These are phyloP conservation scores for Verticillium nubilum DNA, from an alignment of 2,329 filamentous ascomycete species.

Conservation along the genomic window DNA sequence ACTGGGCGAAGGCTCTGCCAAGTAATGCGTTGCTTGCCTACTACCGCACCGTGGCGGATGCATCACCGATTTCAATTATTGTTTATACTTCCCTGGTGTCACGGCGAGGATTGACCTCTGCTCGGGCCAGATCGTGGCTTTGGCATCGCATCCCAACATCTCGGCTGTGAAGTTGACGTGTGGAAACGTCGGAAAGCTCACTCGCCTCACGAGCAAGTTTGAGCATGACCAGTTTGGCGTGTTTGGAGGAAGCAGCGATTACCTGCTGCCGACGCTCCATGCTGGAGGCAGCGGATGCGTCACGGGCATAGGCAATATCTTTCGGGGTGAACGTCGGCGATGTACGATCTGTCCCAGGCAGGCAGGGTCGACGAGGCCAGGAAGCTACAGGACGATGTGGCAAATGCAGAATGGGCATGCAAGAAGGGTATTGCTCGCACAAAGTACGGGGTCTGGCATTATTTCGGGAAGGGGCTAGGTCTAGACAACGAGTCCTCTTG, in stretches of 20 bases:
- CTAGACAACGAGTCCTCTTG: slow-evolving; percentile 28
- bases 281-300: slow-evolving; percentile 35
- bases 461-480: slow-evolving; percentile 30
- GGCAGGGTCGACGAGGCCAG: slow-evolving; percentile 31
- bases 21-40: slow-evolving; percentile 52
- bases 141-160: slow-evolving; percentile 57
- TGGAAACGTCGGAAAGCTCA: slow-evolving; percentile 56
- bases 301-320: slow-evolving; percentile 40
- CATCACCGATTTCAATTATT: slow-evolving; percentile 25
- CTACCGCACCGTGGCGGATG: slow-evolving; percentile 57
- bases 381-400: slow-evolving; percentile 33
- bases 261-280: slow-evolving; percentile 32
- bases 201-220: slow-evolving; percentile 33
- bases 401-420: slow-evolving; percentile 43
- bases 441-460: slow-evolving; percentile 39
- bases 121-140: slow-evolving; percentile 14
- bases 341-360: slow-evolving; percentile 34
- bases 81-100: slow-evolving; percentile 18
- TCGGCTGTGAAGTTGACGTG: slow-evolving; percentile 46
- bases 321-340: slow-evolving; percentile 31
- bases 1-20: slow-evolving; percentile 58
- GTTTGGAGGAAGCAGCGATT: slow-evolving; percentile 37
- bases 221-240: slow-evolving; percentile 32
- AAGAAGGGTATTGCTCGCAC: slow-evolving; percentile 41
- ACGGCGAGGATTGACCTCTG: slow-evolving; percentile 16